Evolutionary conservation across 2,329 filamentous ascomycete genomes (phyloP).

Genomic region (Byssoonygena ceratinophila): DNA sequence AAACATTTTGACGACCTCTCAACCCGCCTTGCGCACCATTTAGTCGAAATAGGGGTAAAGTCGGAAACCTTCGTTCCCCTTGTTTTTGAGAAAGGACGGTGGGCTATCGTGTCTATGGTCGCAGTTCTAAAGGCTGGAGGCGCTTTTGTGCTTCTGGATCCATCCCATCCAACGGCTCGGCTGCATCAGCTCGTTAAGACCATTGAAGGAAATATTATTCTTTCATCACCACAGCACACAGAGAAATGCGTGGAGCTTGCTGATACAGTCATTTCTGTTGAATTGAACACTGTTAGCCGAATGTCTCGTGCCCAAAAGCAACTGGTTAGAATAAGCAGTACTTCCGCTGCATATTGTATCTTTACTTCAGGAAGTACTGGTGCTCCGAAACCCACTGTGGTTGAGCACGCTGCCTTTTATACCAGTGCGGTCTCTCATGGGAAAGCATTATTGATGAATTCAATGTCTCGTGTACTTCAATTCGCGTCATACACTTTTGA

Average conservation of each 20-base stretch:
- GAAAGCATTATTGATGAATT: background rate
- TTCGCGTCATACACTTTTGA: slow-evolving; percentile 48
- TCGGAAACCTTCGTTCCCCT: slow-evolving; percentile 31
- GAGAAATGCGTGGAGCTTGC: background rate
- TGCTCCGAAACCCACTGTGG: slow-evolving; percentile 2
- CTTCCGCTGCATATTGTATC: background rate
- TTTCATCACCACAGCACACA: background rate
- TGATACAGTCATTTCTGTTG: background rate
- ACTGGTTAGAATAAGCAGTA: slow-evolving; percentile 30
- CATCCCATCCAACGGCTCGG: slow-evolving; percentile 25
- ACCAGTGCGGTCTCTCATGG: background rate
- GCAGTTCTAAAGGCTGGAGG: slow-evolving; percentile 35
- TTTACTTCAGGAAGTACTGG: slow-evolving; percentile 1
- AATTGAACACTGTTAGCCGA: slow-evolving; percentile 23
- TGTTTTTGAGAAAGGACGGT: slow-evolving; percentile 36
- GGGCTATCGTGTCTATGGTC: slow-evolving; percentile 34
- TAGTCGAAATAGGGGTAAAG: slow-evolving; percentile 21
- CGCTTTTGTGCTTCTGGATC: slow-evolving; percentile 34
- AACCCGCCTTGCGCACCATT: slow-evolving; percentile 8
- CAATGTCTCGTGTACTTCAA: slow-evolving; percentile 2
- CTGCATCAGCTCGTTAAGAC: background rate
- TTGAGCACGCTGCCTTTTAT: slow-evolving; percentile 2
- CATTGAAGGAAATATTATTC: background rate
- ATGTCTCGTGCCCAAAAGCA: slow-evolving; percentile 25
- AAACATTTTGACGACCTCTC: slow-evolving; percentile 18